phyloP scores from a whole-genome alignment of 306 rosid genomes.

The Alnus rubra region DNA sequence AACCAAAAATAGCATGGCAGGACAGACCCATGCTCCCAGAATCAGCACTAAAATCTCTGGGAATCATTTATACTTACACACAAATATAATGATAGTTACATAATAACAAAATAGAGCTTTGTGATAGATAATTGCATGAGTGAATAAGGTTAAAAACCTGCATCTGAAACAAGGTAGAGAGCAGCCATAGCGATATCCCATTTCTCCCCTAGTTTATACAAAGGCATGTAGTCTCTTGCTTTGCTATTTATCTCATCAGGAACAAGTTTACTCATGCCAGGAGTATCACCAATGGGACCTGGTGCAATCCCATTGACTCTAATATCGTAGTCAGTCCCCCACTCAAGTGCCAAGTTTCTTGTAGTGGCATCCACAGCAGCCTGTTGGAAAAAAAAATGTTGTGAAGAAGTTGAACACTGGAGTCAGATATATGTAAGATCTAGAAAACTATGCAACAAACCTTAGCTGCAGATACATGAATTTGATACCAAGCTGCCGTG shows the following conservation, averaged over 20 bases:
- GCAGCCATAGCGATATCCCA: slow-evolving; percentile 99
- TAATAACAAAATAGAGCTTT: slow-evolving; percentile 5
- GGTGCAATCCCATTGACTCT: slow-evolving; percentile 96
- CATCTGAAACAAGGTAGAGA: slow-evolving; percentile 76
- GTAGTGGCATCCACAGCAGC: slow-evolving; percentile 95
- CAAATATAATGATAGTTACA: background rate
- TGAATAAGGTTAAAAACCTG: slow-evolving; percentile 55
- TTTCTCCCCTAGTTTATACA: slow-evolving; percentile 76
- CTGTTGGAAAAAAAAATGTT: slow-evolving; percentile 41
- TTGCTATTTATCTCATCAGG: slow-evolving; percentile 65
- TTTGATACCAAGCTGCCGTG: slow-evolving; percentile 89
- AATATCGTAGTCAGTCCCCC: slow-evolving; percentile 93
- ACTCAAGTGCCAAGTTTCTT: slow-evolving; percentile 92
- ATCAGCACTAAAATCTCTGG: background rate
- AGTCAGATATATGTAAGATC: slow-evolving; percentile 15
- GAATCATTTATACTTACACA: background rate
- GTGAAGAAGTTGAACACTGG: slow-evolving; percentile 5
- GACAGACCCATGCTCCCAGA: background rate
- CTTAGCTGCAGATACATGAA: slow-evolving; percentile 96
- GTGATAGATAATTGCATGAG: slow-evolving; percentile 8
- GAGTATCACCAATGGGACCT: slow-evolving; percentile 83
- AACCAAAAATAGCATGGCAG: background rate
- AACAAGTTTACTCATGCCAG: slow-evolving; percentile 84
- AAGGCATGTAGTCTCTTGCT: slow-evolving; percentile 54
- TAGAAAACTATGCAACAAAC: slow-evolving; percentile 36